These are phyloP conservation scores for Tuber microsphaerosporum DNA, from an alignment of 495 filamentous ascomycete species.

Conservation along the genomic window DNA sequence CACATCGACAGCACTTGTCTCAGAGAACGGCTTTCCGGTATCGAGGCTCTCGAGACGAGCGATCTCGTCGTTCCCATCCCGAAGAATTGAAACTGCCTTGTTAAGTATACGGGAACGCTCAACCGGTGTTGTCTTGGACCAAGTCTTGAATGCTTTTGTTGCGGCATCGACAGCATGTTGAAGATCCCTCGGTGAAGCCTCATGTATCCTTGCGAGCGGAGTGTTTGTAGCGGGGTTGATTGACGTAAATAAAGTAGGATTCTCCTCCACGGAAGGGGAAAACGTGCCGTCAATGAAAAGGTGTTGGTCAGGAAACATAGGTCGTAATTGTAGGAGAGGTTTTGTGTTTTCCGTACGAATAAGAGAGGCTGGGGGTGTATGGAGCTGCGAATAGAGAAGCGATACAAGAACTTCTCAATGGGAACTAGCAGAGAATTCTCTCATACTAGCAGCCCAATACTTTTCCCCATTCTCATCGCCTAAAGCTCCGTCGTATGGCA, in stretches of 20 bases:
- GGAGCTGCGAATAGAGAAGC: background rate
- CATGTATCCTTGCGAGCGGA: conserved; percentile 57
- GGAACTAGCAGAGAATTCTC: background rate
- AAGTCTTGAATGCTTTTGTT: conserved; percentile 55
- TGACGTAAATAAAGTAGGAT: conserved; percentile 49
- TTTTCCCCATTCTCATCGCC: background rate
- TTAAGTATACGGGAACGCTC: conserved; percentile 64
- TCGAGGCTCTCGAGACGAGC: conserved; percentile 63
- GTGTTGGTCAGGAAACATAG: background rate
- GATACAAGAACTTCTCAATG: background rate
- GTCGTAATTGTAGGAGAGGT: background rate
- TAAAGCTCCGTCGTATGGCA: background rate
- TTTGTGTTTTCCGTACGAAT: background rate
- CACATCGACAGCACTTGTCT: conserved; percentile 69
- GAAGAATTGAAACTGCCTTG: conserved; percentile 58
- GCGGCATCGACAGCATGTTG: conserved; percentile 60
- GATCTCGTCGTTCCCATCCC: conserved; percentile 62
- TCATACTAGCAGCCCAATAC: background rate
- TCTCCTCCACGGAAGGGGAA: background rate
- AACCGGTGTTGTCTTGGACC: conserved; percentile 59
- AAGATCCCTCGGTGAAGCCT: conserved; percentile 57
- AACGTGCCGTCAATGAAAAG: background rate
- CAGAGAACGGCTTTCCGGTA: conserved; percentile 67
- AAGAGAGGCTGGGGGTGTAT: background rate
- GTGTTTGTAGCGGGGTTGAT: conserved; percentile 62